Evolutionary conservation across 2,329 filamentous ascomycete species (phyloP).

Genomic region (Trichoderma sp.): DNA sequence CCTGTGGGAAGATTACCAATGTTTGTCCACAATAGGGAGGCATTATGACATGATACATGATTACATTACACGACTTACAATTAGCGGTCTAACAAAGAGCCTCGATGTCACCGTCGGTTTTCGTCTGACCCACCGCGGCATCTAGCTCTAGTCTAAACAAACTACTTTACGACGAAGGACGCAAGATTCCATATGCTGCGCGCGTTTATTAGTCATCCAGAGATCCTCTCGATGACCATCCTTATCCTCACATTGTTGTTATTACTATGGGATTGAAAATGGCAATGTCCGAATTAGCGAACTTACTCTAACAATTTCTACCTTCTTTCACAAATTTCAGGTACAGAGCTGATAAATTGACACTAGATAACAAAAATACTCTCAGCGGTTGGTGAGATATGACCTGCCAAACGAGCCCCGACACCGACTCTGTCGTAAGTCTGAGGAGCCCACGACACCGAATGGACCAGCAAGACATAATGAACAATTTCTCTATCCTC

Average conservation of each 20-base stretch:
- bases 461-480: not conserved
- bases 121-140: not conserved
- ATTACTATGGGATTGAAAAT: not conserved
- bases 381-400: not conserved
- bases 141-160: not conserved
- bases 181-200: not conserved
- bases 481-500: not conserved
- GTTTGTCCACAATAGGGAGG: not conserved
- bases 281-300: not conserved
- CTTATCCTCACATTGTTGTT: not conserved
- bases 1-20: not conserved
- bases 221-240: not conserved
- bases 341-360: not conserved
- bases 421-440: not conserved
- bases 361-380: not conserved
- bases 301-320: not conserved
- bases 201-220: not conserved
- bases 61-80: not conserved
- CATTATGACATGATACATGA: not conserved
- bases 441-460: not conserved
- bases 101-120: not conserved
- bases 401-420: not conserved
- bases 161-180: not conserved
- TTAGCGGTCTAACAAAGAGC: not conserved
- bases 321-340: not conserved